A percentile compares a stretch with the other conserved stretches of the same genome.
phyloP scores from a whole-genome alignment of 345 rosid species.

The Acer saccharum region DNA sequence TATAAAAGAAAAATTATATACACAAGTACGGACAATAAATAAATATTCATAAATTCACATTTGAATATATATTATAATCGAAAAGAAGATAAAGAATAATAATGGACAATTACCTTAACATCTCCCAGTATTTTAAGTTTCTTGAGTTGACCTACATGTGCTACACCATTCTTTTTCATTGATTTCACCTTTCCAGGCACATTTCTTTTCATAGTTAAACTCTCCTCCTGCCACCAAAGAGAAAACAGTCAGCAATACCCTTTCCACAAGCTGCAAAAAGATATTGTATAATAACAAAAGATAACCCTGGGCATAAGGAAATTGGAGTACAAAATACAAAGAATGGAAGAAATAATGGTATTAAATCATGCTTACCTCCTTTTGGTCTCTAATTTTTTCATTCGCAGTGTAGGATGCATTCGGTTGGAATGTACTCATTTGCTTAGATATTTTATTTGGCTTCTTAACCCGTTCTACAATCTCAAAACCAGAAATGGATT shows the following conservation, averaged over 20 bases:
- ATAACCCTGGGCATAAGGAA: not conserved
- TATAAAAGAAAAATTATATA: not conserved
- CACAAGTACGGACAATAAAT: not conserved
- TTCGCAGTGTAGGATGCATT: slow-evolving; percentile 41
- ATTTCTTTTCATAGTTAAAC: slow-evolving; percentile 42
- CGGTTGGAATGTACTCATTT: slow-evolving; percentile 37
- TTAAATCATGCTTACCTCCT: slow-evolving; percentile 48
- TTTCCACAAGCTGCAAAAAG: not conserved
- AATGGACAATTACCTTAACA: slow-evolving; percentile 55
- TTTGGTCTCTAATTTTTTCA: slow-evolving; percentile 51
- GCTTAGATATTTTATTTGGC: slow-evolving; percentile 46
- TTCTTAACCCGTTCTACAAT: slow-evolving; percentile 56
- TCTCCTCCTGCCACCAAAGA: slow-evolving; percentile 54
- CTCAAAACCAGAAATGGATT: slow-evolving; percentile 44
- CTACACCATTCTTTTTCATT: slow-evolving; percentile 42
- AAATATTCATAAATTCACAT: not conserved
- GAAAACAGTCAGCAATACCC: slow-evolving; percentile 2
- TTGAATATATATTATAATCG: not conserved
- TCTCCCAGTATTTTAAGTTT: slow-evolving; percentile 83
- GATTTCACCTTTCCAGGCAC: slow-evolving; percentile 56
- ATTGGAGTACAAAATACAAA: not conserved
- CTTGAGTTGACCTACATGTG: slow-evolving; percentile 36
- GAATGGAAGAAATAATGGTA: not conserved
- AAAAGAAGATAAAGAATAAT: not conserved
- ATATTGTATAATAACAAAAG: not conserved